Evolutionary conservation across 106 monocot species (phyloP).

Genomic region (Apostasia ramifera): DNA sequence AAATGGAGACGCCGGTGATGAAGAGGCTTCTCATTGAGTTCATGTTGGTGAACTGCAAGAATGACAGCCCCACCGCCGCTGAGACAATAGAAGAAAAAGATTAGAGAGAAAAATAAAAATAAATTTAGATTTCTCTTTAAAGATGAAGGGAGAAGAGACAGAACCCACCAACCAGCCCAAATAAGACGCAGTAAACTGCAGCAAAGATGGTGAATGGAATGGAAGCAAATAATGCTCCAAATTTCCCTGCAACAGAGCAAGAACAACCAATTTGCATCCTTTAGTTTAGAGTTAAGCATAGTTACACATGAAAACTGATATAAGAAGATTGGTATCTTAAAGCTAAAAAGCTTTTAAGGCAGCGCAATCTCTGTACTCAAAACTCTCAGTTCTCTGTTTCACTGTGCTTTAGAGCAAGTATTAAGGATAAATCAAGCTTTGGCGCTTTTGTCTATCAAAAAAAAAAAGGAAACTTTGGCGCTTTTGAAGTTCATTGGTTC

Average conservation of each 20-base stretch:
- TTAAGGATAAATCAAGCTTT: too few species aligned
- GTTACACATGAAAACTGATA: too few species aligned
- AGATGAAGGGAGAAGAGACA: background rate
- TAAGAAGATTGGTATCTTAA: too few species aligned
- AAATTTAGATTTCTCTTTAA: background rate
- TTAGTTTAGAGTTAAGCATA: background rate
- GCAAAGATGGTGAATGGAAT: conserved; percentile 94
- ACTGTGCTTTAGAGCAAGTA: too few species aligned
- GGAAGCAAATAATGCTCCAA: conserved; percentile 96
- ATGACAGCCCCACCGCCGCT: conserved; percentile 95
- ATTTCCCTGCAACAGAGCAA: conserved; percentile 52
- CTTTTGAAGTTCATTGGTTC: too few species aligned
- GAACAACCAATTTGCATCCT: background rate
- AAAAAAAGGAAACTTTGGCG: too few species aligned
- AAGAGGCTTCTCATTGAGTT: conserved; percentile 99
- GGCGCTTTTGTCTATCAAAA: too few species aligned
- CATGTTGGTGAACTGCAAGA: conserved; percentile 99
- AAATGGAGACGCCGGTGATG: conserved; percentile 77
- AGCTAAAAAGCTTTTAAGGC: too few species aligned
- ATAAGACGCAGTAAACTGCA: conserved; percentile 80
- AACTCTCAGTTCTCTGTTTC: too few species aligned
- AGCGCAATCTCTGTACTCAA: too few species aligned
- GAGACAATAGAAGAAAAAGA: background rate
- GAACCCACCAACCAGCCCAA: conserved; percentile 81
- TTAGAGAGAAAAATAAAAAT: background rate